Percentiles rank a stretch among this genome's conserved stretches.
Evolutionary conservation across 2,329 filamentous ascomycete species (phyloP).

Genomic region (Emergomyces orientalis): DNA sequence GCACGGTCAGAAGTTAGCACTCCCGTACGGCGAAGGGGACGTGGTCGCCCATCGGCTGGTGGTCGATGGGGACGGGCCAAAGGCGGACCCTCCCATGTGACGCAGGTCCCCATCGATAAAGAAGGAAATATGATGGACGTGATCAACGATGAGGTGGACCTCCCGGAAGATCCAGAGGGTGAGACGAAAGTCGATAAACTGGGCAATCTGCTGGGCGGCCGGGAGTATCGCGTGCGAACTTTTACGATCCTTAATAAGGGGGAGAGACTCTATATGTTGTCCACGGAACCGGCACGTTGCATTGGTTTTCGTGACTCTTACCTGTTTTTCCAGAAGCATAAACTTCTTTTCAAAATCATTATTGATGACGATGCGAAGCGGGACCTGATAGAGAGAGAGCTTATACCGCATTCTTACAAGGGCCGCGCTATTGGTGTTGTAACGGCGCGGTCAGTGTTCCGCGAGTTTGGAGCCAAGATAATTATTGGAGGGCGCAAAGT

Average conservation of each 20-base stretch:
- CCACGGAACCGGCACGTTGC: slow-evolving; percentile 91
- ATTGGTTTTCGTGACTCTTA: slow-evolving; percentile 97
- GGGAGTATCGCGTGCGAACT: slow-evolving; percentile 90
- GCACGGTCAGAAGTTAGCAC: slow-evolving; percentile 38
- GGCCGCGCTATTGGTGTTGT: slow-evolving; percentile 94
- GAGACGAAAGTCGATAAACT: slow-evolving; percentile 89
- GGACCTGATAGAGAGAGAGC: slow-evolving; percentile 86
- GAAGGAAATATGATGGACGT: slow-evolving; percentile 89
- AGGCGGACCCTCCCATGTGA: slow-evolving; percentile 64
- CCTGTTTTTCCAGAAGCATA: slow-evolving; percentile 97
- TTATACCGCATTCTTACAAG: slow-evolving; percentile 98
- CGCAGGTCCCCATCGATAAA: slow-evolving; percentile 80
- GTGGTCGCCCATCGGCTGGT: slow-evolving; percentile 47
- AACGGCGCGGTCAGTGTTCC: slow-evolving; percentile 89
- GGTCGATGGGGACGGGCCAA: slow-evolving; percentile 66
- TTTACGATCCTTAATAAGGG: slow-evolving; percentile 83
- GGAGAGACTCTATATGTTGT: slow-evolving; percentile 91
- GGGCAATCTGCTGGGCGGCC: slow-evolving; percentile 69
- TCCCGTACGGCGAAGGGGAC: slow-evolving; percentile 51
- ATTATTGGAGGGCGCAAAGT: slow-evolving; percentile 82
- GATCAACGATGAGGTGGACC: slow-evolving; percentile 78
- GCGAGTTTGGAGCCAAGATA: slow-evolving; percentile 91
- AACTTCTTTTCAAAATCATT: slow-evolving; percentile 93
- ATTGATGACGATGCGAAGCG: slow-evolving; percentile 95
- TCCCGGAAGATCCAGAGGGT: slow-evolving; percentile 79